Evolutionary conservation across 2,329 filamentous ascomycete species (phyloP).

Genomic region (Annulohypoxylon truncatum): DNA sequence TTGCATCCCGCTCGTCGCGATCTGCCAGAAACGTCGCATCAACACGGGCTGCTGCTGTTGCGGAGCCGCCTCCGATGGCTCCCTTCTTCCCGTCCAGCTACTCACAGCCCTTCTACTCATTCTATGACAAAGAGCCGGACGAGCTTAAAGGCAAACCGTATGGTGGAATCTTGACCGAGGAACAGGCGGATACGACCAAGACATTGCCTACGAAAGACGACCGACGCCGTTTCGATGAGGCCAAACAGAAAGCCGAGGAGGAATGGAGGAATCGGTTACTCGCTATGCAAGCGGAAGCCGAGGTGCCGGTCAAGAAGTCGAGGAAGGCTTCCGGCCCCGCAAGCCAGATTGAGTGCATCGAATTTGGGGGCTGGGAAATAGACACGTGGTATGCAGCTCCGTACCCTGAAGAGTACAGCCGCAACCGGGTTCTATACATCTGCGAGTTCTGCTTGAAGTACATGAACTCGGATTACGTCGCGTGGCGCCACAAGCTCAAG

Average conservation of each 20-base stretch:
- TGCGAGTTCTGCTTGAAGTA: constrained; percentile 99
- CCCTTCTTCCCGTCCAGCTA: constrained; percentile 70
- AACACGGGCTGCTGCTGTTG: constrained; percentile 46
- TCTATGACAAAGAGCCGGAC: constrained; percentile 88
- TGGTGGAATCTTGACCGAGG: constrained; percentile 89
- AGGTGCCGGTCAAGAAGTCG: constrained; percentile 70
- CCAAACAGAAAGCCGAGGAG: constrained; percentile 90
- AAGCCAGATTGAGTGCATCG: constrained; percentile 98
- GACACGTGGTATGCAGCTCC: constrained; percentile 99
- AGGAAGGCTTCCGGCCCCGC: constrained; percentile 85
- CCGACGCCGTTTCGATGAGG: constrained; percentile 87
- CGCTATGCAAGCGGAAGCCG: constrained; percentile 71
- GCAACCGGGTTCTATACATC: constrained; percentile 96
- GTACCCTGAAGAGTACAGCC: constrained; percentile 97
- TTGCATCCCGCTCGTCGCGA: constrained; percentile 49
- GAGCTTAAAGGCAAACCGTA: constrained; percentile 94
- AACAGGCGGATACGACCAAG: constrained; percentile 89
- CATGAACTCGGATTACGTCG: constrained; percentile 99
- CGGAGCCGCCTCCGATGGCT: constrained; percentile 62
- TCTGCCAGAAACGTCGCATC: constrained; percentile 48
- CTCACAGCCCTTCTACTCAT: constrained; percentile 85
- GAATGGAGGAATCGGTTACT: constrained; percentile 81
- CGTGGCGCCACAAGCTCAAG: constrained; percentile 97
- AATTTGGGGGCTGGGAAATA: constrained; percentile 97
- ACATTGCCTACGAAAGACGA: constrained; percentile 86